Evolutionary conservation across 1,284 basidiomycete species (phyloP).

Genomic region (Uromyces viciae-fabae): DNA sequence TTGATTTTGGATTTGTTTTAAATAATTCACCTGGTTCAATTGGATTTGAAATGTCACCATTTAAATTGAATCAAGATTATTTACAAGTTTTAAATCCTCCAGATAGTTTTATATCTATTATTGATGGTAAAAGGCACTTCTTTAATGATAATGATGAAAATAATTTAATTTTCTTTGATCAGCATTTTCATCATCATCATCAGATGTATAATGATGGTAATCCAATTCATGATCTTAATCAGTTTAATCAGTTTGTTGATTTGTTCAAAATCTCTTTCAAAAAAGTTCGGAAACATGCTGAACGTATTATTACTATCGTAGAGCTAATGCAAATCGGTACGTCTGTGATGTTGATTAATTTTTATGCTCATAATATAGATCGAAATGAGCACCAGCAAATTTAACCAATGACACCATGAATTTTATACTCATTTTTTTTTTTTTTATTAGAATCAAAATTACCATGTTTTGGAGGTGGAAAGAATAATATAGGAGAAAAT

Average conservation of each 20-base stretch:
- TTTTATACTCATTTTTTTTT: neutral
- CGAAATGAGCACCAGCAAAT: too few species aligned
- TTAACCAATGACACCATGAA: too few species aligned
- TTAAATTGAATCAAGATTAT: slow-evolving; percentile 94
- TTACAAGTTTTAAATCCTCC: slow-evolving; percentile 78
- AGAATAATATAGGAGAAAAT: slow-evolving; percentile 85
- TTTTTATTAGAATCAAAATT: slow-evolving; percentile 72
- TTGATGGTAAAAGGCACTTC: neutral
- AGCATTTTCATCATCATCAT: too few species aligned
- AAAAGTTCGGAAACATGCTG: slow-evolving; percentile 89
- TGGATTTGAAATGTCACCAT: slow-evolving; percentile 96
- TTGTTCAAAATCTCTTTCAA: slow-evolving; percentile 91
- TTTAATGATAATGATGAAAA: neutral
- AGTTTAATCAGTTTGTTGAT: slow-evolving; percentile 78
- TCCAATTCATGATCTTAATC: slow-evolving; percentile 60
- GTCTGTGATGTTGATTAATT: slow-evolving; percentile 47
- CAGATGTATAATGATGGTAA: too few species aligned
- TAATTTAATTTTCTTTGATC: too few species aligned
- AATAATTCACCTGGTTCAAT: slow-evolving; percentile 80
- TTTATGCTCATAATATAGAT: slow-evolving; percentile 9
- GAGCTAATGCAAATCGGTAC: slow-evolving; percentile 92
- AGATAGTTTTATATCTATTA: neutral
- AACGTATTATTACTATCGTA: slow-evolving; percentile 89
- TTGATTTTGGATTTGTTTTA: slow-evolving; percentile 98
- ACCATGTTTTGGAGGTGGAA: slow-evolving; percentile 78